phyloP scores from a whole-genome alignment of 2,329 filamentous ascomycete genomes.

The Orbilia javanica region DNA sequence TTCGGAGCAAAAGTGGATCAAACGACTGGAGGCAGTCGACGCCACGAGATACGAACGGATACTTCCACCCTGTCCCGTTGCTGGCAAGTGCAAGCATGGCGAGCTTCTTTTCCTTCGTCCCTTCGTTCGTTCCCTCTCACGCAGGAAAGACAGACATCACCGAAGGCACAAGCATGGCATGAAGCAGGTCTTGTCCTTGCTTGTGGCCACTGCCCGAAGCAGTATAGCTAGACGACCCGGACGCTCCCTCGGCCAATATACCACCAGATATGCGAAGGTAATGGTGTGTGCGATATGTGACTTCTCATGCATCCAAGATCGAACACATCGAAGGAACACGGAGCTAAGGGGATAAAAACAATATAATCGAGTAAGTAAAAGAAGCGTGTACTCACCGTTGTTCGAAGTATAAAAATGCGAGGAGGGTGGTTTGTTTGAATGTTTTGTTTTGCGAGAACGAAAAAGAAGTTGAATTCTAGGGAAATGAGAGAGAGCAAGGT shows the following conservation, averaged over 20 bases:
- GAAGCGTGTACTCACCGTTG: constrained; percentile 29
- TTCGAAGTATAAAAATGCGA: constrained; percentile 28
- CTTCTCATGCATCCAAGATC: constrained; percentile 27
- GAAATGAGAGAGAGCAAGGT: neutral
- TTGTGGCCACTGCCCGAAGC: constrained; percentile 26
- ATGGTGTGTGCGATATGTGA: constrained; percentile 4
- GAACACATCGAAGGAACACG: constrained; percentile 26
- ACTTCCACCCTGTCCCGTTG: constrained; percentile 45
- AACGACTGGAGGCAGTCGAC: constrained; percentile 28
- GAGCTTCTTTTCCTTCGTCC: constrained; percentile 1
- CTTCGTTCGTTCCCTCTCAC: no score
- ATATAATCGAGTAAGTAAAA: neutral
- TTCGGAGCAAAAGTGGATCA: constrained; percentile 52
- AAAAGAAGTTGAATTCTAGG: constrained; percentile 6
- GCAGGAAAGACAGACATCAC: constrained; percentile 4
- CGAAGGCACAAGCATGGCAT: constrained; percentile 7
- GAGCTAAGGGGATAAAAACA: neutral
- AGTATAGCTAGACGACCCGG: constrained; percentile 40
- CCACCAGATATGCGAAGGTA: constrained; percentile 23
- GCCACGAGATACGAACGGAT: constrained; percentile 53
- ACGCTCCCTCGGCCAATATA: constrained; percentile 28
- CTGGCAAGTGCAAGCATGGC: constrained; percentile 40
- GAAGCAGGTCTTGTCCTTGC: constrained; percentile 12
- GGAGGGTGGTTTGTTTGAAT: constrained; percentile 17
- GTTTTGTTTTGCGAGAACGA: constrained; percentile 26